These are phyloP conservation scores for Anacardium occidentale DNA, from an alignment of 345 rosid species.

Conservation along the genomic window DNA sequence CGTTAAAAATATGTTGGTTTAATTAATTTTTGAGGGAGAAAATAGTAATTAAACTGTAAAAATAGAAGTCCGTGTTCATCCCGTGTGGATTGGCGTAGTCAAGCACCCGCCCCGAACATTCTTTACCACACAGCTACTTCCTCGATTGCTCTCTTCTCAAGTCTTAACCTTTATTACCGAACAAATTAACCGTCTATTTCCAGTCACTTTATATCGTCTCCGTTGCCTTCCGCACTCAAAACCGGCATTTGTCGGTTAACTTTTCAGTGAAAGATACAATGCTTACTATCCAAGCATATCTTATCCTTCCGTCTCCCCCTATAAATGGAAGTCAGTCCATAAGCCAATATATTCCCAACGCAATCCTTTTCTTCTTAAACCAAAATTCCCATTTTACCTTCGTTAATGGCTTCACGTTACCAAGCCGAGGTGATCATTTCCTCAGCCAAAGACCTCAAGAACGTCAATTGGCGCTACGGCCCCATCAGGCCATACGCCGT, in stretches of 20 bases:
- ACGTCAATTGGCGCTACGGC: conserved; percentile 90
- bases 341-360: background rate
- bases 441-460: conserved; percentile 71
- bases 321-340: background rate
- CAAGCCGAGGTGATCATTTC: conserved; percentile 56
- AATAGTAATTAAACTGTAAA: too few relatives aligned
- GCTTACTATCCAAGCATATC: conserved; percentile 5
- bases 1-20: too few relatives aligned
- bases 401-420: conserved; percentile 33
- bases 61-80: too few relatives aligned
- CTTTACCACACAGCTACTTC: background rate
- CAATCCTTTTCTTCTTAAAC: background rate
- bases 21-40: too few relatives aligned
- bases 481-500: conserved; percentile 63
- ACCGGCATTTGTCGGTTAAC: background rate
- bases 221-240: background rate
- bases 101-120: too few relatives aligned
- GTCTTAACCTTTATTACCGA: too few relatives aligned
- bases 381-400: background rate
- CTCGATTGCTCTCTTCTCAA: background rate
- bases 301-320: background rate
- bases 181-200: too few relatives aligned
- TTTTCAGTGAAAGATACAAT: background rate
- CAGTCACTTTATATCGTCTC: too few relatives aligned
- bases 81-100: too few relatives aligned